phyloP scores from a whole-genome alignment of 1,139 yeast species.

The Candida sanyaensis region DNA sequence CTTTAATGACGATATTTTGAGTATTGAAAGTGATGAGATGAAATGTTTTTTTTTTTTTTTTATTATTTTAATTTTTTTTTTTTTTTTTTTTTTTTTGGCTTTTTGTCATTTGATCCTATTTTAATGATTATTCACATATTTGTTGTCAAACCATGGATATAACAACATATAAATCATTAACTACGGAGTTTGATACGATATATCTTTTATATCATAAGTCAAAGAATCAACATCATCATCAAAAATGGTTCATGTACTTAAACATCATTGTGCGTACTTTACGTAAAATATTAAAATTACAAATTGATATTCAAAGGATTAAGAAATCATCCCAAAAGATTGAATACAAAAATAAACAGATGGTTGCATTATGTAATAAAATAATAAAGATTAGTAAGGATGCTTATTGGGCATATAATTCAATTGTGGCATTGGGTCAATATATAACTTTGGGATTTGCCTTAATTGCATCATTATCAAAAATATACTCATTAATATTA shows the following conservation, averaged over 20 bases:
- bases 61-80: background rate
- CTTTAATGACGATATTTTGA: background rate
- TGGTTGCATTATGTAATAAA: constrained; percentile 29
- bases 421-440: constrained; percentile 75
- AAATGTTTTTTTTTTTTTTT: background rate
- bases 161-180: constrained; percentile 13
- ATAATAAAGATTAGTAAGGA: constrained; percentile 43
- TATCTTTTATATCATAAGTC: constrained; percentile 70
- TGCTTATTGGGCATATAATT: constrained; percentile 61
- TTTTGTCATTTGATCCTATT: background rate
- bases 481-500: constrained; percentile 37
- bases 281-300: constrained; percentile 36
- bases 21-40: background rate
- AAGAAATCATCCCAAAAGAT: constrained; percentile 8
- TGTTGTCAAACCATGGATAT: constrained; percentile 8
- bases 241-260: constrained; percentile 76
- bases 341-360: constrained; percentile 17
- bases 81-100: background rate
- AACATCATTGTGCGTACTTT: constrained; percentile 62
- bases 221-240: constrained; percentile 73
- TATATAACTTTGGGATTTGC: constrained; percentile 75
- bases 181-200: constrained; percentile 55
- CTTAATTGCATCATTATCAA: constrained; percentile 58
- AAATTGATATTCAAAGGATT: constrained; percentile 21
- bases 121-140: background rate